phyloP scores from a whole-genome alignment of 208 protist genomes.

The Trichomonas gallinae region DNA sequence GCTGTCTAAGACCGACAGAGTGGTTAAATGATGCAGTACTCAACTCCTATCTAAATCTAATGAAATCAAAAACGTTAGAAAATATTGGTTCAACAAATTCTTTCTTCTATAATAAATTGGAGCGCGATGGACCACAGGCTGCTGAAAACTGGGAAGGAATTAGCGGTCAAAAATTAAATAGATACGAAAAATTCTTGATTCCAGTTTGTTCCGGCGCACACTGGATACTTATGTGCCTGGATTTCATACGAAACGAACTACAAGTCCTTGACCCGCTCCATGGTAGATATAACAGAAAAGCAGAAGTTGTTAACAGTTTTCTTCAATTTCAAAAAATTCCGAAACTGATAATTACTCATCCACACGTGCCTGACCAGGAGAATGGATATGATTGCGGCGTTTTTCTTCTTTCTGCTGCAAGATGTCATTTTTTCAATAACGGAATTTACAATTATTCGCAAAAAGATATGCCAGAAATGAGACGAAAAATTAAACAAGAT shows the following conservation, averaged over 20 bases:
- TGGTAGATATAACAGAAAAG: background rate
- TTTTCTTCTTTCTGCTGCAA: background rate
- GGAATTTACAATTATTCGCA: background rate
- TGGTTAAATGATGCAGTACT: slow-evolving; percentile 1
- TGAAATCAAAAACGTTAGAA: background rate
- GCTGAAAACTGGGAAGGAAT: background rate
- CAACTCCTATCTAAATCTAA: background rate
- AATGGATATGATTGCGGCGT: slow-evolving; percentile 17
- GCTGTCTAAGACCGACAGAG: background rate
- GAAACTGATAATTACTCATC: background rate
- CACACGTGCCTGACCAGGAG: background rate
- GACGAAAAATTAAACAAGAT: background rate
- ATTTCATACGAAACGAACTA: background rate
- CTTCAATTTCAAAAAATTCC: background rate
- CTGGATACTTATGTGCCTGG: background rate
- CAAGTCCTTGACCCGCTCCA: background rate
- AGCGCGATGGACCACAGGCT: background rate
- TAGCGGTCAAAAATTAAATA: background rate
- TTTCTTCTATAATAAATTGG: background rate
- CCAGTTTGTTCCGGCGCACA: background rate
- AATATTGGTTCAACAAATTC: background rate
- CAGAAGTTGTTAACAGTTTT: background rate
- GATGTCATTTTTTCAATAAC: background rate
- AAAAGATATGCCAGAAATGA: background rate
- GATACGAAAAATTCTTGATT: background rate